These are phyloP conservation scores for Asterionellopsis glacialis DNA, from an alignment of 108 stramenopile genomes.

Conservation along the genomic window DNA sequence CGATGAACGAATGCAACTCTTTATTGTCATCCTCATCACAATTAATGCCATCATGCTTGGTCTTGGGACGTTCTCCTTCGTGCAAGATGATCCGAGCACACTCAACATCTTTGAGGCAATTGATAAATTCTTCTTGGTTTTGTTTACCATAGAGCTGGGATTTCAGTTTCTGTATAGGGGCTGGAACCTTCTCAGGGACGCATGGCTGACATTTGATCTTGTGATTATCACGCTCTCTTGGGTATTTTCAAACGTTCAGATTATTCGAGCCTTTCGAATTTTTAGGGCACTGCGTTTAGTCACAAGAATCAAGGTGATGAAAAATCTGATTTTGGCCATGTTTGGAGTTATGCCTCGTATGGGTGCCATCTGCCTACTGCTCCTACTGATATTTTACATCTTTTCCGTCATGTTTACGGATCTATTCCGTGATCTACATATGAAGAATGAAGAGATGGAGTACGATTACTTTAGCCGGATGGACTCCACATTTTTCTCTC, in stretches of 20 bases:
- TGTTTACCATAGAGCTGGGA: constrained; percentile 28
- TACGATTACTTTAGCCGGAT: constrained; percentile 53
- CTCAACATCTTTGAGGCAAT: constrained; percentile 16
- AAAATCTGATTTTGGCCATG: constrained; percentile 38
- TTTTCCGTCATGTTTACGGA: constrained; percentile 72
- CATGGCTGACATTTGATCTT: constrained; percentile 31
- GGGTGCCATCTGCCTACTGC: constrained; percentile 42
- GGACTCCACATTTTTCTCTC: constrained; percentile 42
- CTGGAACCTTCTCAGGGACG: constrained; percentile 20
- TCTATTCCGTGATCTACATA: constrained; percentile 37
- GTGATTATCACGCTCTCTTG: constrained; percentile 24
- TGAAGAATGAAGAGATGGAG: constrained; percentile 13
- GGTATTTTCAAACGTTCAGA: constrained; percentile 6
- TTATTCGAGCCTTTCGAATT: constrained; percentile 21
- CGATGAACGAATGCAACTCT: constrained; percentile 13
- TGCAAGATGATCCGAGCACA: constrained; percentile 11
- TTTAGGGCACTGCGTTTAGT: constrained; percentile 26
- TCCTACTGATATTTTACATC: constrained; percentile 50
- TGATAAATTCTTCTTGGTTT: constrained; percentile 16
- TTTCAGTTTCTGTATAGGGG: constrained; percentile 28
- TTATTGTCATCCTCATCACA: constrained; percentile 23
- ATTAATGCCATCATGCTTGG: constrained; percentile 33
- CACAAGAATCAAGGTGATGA: constrained; percentile 19
- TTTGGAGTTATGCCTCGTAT: constrained; percentile 59
- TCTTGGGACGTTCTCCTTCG: constrained; percentile 29